These are phyloP conservation scores for Paramecium caudatum DNA, from an alignment of 73 alveolate genomes.

Conservation along the genomic window DNA sequence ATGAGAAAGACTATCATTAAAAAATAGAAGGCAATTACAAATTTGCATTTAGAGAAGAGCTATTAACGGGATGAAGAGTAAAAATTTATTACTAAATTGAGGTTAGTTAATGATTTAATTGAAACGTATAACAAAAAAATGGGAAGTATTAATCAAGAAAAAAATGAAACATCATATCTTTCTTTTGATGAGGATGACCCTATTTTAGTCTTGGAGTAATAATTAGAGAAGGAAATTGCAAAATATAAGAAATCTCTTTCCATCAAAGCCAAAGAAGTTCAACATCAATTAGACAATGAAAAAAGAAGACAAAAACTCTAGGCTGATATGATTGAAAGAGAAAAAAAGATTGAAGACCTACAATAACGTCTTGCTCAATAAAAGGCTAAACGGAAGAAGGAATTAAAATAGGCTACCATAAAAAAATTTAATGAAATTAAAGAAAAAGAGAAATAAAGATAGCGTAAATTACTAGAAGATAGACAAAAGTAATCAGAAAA, in stretches of 20 bases:
- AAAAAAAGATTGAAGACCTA: not conserved
- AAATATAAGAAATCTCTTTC: slow-evolving; percentile 36
- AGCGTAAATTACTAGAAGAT: not conserved
- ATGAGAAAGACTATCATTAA: slow-evolving; percentile 10
- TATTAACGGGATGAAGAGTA: slow-evolving; percentile 22
- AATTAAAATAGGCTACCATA: not conserved
- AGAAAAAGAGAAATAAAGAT: slow-evolving; percentile 27
- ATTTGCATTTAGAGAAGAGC: slow-evolving; percentile 41
- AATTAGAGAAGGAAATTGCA: slow-evolving; percentile 29
- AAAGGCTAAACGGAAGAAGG: not conserved
- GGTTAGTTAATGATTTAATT: slow-evolving; percentile 26
- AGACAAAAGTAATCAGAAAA: slow-evolving; percentile 47
- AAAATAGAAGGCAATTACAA: not conserved
- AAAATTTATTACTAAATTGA: not conserved
- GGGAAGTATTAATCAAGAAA: slow-evolving; percentile 20
- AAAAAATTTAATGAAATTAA: slow-evolving; percentile 1
- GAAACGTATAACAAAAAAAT: slow-evolving; percentile 35
- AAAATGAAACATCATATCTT: slow-evolving; percentile 14
- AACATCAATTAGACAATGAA: slow-evolving; percentile 18
- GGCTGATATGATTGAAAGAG: slow-evolving; percentile 11
- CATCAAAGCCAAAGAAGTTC: slow-evolving; percentile 27
- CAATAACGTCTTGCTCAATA: not conserved
- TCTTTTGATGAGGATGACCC: slow-evolving; percentile 63
- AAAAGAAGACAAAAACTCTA: slow-evolving; percentile 41
- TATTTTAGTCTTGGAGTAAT: slow-evolving; percentile 6